phyloP scores from a whole-genome alignment of 805 yeast genomes.

The Hanseniaspora valbyensis region DNA sequence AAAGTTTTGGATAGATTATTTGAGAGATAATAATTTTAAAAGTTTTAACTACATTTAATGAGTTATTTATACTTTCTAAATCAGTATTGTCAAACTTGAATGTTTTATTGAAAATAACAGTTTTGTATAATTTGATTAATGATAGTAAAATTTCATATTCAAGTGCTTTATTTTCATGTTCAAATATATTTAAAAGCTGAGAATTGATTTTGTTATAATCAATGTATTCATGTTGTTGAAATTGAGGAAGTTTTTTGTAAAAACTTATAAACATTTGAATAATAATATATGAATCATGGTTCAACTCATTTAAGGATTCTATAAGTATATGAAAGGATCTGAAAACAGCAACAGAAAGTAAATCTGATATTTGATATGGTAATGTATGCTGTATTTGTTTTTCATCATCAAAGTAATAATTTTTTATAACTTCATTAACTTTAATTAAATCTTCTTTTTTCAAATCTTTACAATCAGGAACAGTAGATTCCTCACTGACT shows the following conservation, averaged over 20 bases:
- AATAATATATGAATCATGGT: not conserved
- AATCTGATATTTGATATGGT: constrained; percentile 9
- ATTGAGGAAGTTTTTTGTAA: not conserved
- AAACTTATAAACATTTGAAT: not conserved
- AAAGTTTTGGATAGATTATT: constrained; percentile 1
- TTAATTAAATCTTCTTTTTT: constrained; percentile 14
- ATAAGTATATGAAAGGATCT: not conserved
- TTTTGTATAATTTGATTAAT: not conserved
- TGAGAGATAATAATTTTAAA: not conserved
- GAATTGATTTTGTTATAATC: not conserved
- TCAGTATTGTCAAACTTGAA: constrained; percentile 1
- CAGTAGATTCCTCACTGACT: constrained; percentile 32
- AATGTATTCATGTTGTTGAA: not conserved
- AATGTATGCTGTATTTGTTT: not conserved
- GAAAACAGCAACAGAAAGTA: not conserved
- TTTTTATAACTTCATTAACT: not conserved
- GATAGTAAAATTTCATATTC: not conserved
- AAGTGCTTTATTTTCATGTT: not conserved
- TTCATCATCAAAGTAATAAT: not conserved
- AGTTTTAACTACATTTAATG: constrained; percentile 9
- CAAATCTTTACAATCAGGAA: not conserved
- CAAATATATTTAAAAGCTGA: not conserved
- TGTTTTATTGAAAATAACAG: constrained; percentile 3
- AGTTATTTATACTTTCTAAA: constrained; percentile 5
- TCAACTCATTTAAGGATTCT: not conserved